Evolutionary conservation across 495 filamentous ascomycete genomes (phyloP).

Genomic region (Hypoxylon subgilvum): DNA sequence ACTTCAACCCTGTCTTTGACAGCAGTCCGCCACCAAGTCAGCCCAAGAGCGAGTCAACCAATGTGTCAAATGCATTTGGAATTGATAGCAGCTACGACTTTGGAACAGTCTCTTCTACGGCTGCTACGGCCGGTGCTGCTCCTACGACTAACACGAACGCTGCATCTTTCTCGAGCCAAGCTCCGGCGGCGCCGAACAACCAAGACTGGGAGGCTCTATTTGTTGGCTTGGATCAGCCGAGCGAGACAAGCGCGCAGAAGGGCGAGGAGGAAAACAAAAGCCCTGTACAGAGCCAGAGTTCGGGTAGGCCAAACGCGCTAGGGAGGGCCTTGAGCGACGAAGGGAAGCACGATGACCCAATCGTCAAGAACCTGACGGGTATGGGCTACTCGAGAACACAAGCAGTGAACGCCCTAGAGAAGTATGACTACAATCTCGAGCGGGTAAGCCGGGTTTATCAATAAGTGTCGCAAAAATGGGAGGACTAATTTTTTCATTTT

Average conservation of each 20-base stretch:
- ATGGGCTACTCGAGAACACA: conserved; percentile 88
- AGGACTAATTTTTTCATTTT: conserved; percentile 39
- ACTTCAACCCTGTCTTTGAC: conserved; percentile 71
- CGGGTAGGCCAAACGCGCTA: conserved; percentile 49
- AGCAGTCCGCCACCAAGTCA: conserved; percentile 61
- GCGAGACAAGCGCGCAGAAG: conserved; percentile 45
- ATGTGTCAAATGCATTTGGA: conserved; percentile 48
- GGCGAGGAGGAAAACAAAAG: conserved; percentile 37
- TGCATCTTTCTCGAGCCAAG: conserved; percentile 44
- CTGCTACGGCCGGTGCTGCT: conserved; percentile 58
- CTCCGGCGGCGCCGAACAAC: conserved; percentile 45
- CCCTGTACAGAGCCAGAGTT: conserved; percentile 46
- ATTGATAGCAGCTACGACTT: conserved; percentile 58
- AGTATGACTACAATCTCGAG: conserved; percentile 93
- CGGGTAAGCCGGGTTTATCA: conserved; percentile 67
- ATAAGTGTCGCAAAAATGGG: conserved; percentile 14
- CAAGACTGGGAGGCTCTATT: conserved; percentile 98
- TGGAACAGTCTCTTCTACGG: conserved; percentile 48
- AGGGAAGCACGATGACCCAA: conserved; percentile 85
- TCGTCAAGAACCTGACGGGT: conserved; percentile 83
- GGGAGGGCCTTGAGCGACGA: conserved; percentile 72
- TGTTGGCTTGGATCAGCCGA: conserved; percentile 70
- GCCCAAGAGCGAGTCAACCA: conserved; percentile 54
- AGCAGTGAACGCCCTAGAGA: conserved; percentile 85
- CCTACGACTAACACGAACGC: conserved; percentile 50